Evolutionary conservation across 2,329 filamentous ascomycete genomes (phyloP), one percentile per base, ranked within the genome.

Genomic region (Epichloe sibirici): DNA sequence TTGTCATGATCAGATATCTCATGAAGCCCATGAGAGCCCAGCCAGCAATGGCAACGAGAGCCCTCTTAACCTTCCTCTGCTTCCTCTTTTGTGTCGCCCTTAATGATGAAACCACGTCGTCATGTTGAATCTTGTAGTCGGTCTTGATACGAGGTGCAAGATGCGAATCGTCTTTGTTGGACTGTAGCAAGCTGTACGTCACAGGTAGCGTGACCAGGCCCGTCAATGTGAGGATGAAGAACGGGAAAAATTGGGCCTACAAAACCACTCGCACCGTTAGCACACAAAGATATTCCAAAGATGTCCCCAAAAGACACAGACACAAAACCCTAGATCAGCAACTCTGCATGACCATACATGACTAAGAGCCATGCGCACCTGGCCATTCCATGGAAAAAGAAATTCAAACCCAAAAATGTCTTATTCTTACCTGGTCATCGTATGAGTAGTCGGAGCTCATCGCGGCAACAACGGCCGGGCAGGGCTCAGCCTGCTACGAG

Each of bases 391-490:
- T 31, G 31, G 9, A 3, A 34, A 13, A 48, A 31, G 3, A 34
- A 8, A 48, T 11, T 13, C 1, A 28, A n/a, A 37, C 21, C 8
- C 21, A 48, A 12, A 4, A 39, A 25, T 17, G 15, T 8, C 12
- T 39, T 13, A 12, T 15, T 21, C 70, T 58, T 67, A 86, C 85
- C 81, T 93, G 83, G 67, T 95, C 88, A 79, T 98, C 93, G 75
- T 98, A 98, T 64, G 88, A 94, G 78, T 98, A 98, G 71, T 97
- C 91, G 65, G 87, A 88, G 67, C 85, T 90, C 83, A 93, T 93
- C 69, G 75, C 83, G 73, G 62, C 69, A 49, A 23, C 39, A 49
- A 45, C 13, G 62, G 61, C 60, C 58, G 58, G 55, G 46, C 61
- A 62, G 63, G 66, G 67, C 69, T 66, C 63, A 63, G 61, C 61